Conservation (phyloP, 2,329 filamentous ascomycete species). For the Microascus cirrosus region DNA sequence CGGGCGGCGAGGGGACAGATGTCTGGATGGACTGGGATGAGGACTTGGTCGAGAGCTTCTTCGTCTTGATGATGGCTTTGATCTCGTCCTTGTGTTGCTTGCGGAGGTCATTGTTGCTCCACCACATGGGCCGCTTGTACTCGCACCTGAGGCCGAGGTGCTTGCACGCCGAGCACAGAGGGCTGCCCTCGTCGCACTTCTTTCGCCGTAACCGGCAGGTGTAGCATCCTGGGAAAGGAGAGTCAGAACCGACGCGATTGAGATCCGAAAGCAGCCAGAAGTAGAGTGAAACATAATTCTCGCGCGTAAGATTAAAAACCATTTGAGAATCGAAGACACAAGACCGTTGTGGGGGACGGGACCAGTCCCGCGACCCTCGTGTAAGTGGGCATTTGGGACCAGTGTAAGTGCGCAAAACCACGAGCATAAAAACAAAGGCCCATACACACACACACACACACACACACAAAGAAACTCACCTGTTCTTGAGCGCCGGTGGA, state of each 20-base stretch:
- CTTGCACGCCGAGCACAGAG: constrained; percentile 54
- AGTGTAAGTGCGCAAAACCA: constrained; percentile 15
- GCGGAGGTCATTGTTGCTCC: constrained; percentile 84
- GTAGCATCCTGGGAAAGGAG: constrained; percentile 44
- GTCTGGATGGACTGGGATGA: constrained; percentile 40
- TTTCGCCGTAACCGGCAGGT: constrained; percentile 57
- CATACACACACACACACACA: neutral
- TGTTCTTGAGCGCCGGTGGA: constrained; percentile 90
- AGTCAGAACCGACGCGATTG: neutral
- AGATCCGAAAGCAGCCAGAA: constrained; percentile 3
- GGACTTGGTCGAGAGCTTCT: constrained; percentile 84
- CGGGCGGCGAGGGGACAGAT: constrained; percentile 51
- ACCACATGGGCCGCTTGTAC: constrained; percentile 96
- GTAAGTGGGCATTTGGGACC: too few species aligned
- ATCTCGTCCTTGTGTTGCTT: constrained; percentile 85
- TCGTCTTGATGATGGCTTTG: constrained; percentile 95
- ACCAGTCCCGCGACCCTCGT: constrained; percentile 2
- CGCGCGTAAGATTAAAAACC: too few species aligned
- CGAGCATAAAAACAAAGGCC: neutral
- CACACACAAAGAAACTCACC: constrained; percentile 40
- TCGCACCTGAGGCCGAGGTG: constrained; percentile 79
- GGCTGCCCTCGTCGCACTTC: constrained; percentile 57
- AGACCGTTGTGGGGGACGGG: neutral
- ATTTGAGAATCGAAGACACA: neutral
- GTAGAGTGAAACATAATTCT: too few species aligned